Percentiles rank a stretch among this genome's conserved stretches.
phyloP scores from a whole-genome alignment of 2,329 filamentous ascomycete species.

The Fusarium mexicanum region DNA sequence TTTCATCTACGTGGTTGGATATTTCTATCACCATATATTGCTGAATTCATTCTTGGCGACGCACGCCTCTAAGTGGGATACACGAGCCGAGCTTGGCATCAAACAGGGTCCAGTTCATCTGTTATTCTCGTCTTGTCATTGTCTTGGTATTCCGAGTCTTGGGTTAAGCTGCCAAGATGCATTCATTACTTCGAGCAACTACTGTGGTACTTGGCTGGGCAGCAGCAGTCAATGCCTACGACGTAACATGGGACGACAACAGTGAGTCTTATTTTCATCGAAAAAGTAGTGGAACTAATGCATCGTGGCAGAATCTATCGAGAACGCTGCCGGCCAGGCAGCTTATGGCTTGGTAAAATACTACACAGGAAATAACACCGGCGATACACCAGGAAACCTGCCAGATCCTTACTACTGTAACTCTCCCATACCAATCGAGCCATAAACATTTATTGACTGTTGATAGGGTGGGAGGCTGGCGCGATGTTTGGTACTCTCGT shows the following conservation, averaged over 20 bases:
- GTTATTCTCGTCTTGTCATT: constrained; percentile 10
- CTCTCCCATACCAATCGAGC: constrained; percentile 48
- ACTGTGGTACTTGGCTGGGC: constrained; percentile 26
- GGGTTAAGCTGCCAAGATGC: constrained; percentile 31
- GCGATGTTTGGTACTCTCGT: constrained; percentile 76
- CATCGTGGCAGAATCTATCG: constrained; percentile 57
- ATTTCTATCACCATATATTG: constrained; percentile 7
- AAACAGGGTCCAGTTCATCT: constrained; percentile 1
- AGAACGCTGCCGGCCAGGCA: constrained; percentile 57
- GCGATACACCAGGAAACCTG: constrained; percentile 66
- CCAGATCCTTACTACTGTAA: constrained; percentile 72
- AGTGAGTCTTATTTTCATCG: constrained; percentile 2
- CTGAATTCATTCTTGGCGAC: constrained; percentile 14
- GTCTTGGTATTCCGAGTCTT: constrained; percentile 9
- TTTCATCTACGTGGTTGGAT: constrained; percentile 8
- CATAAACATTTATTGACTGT: constrained; percentile 16
- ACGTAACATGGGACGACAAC: constrained; percentile 38
- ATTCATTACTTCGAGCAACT: constrained; percentile 23
- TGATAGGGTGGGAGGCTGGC: constrained; percentile 73
- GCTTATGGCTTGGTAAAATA: constrained; percentile 59
- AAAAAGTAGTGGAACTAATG: background rate
- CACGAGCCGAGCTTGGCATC: constrained; percentile 12
- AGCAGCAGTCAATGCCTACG: constrained; percentile 20
- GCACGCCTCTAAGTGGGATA: constrained; percentile 23
- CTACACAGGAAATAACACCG: constrained; percentile 68